Evolutionary conservation across 2,329 filamentous ascomycete genomes (phyloP).

Genomic region (Hypoxylon sp.): DNA sequence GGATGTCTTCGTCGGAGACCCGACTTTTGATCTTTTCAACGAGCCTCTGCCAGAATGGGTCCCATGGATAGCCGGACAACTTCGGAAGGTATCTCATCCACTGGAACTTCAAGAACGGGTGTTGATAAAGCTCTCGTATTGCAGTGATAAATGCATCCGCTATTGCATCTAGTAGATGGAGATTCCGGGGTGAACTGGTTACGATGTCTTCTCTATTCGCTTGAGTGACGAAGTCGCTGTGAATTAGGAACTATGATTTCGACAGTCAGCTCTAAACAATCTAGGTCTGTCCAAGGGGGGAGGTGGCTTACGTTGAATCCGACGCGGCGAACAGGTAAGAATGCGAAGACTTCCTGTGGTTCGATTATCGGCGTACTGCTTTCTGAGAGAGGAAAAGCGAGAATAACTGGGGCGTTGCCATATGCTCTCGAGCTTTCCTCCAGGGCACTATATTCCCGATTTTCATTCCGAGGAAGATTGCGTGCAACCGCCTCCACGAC

Average conservation of each 20-base stretch:
- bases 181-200: constrained; percentile 58
- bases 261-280: constrained; percentile 2
- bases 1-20: constrained; percentile 4
- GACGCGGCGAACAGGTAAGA: constrained; percentile 60
- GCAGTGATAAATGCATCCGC: constrained; percentile 59
- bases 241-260: constrained; percentile 61
- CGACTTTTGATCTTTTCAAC: constrained; percentile 23
- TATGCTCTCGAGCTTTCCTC: constrained; percentile 48
- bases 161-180: constrained; percentile 55
- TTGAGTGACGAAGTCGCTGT: constrained; percentile 65
- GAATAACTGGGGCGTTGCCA: constrained; percentile 56
- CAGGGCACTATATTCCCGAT: constrained; percentile 52
- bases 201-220: constrained; percentile 62
- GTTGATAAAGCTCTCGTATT: constrained; percentile 58
- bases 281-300: no score
- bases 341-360: constrained; percentile 62
- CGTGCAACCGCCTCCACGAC: constrained; percentile 51
- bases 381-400: constrained; percentile 63
- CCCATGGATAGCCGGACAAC: constrained; percentile 27
- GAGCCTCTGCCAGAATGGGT: constrained; percentile 16
- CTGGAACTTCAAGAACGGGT: constrained; percentile 57
- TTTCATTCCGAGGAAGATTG: constrained; percentile 56
- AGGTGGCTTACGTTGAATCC: constrained; percentile 63
- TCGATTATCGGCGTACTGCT: constrained; percentile 55
- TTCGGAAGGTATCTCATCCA: constrained; percentile 65